A percentile compares a stretch with the other conserved stretches of the same genome.
phyloP scores from a whole-genome alignment of 2,329 filamentous ascomycete species.

The Penicillium sp. region DNA sequence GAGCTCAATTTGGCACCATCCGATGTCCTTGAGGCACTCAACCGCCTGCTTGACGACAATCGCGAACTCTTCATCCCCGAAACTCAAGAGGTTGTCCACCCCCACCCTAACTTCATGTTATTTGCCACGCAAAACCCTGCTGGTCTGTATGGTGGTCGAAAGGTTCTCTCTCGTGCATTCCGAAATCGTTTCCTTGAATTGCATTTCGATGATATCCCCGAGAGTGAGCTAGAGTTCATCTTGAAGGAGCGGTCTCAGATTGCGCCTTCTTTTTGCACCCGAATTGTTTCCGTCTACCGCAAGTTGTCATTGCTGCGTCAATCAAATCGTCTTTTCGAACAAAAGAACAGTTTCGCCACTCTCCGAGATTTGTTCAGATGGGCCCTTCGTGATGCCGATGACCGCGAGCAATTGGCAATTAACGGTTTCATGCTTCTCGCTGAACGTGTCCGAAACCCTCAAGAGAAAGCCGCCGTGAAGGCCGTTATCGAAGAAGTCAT shows the following conservation, averaged over 20 bases:
- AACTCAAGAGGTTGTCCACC: conserved; percentile 87
- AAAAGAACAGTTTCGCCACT: conserved; percentile 95
- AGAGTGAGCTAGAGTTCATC: conserved; percentile 87
- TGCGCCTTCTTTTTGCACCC: conserved; percentile 81
- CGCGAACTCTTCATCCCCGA: conserved; percentile 92
- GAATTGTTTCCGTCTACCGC: conserved; percentile 90
- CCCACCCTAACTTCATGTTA: conserved; percentile 92
- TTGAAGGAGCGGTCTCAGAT: conserved; percentile 82
- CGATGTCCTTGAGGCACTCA: conserved; percentile 92
- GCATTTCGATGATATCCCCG: conserved; percentile 96
- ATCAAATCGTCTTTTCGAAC: conserved; percentile 85
- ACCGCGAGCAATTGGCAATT: conserved; percentile 76
- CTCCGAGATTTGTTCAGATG: conserved; percentile 92
- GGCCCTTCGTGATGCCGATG: conserved; percentile 79
- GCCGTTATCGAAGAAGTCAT: conserved; percentile 83
- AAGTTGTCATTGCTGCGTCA: conserved; percentile 86
- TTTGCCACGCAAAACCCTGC: conserved; percentile 98
- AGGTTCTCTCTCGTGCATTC: conserved; percentile 88
- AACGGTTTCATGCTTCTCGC: conserved; percentile 96
- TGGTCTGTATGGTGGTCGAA: conserved; percentile 89
- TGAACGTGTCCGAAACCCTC: conserved; percentile 85
- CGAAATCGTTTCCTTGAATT: conserved; percentile 94
- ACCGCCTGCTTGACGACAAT: conserved; percentile 92
- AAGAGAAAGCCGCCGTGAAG: conserved; percentile 80
- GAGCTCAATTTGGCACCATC: conserved; percentile 95